Conservation (phyloP, 768 basidiomycete species). For the Postia placenta region DNA sequence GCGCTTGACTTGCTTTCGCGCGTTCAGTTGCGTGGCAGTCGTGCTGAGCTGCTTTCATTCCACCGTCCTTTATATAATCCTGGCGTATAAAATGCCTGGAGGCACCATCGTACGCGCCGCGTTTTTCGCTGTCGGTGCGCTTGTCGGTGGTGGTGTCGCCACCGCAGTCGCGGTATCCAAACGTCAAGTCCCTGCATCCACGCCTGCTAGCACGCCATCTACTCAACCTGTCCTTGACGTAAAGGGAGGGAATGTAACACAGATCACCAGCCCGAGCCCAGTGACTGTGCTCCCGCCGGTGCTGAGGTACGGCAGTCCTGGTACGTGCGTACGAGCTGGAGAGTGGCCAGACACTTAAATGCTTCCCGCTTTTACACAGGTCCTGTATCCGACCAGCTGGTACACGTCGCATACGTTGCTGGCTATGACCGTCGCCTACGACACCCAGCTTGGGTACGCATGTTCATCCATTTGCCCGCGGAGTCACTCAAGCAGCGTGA, state of each 20-base stretch:
- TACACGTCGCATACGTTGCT: constrained; percentile 79
- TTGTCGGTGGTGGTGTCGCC: constrained; percentile 73
- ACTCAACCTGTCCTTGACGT: constrained; percentile 40
- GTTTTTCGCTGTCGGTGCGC: constrained; percentile 77
- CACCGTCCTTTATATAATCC: no score
- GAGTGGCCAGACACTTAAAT: not conserved
- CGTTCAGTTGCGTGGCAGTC: no score
- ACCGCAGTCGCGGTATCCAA: constrained; percentile 37
- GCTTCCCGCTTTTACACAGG: constrained; percentile 58
- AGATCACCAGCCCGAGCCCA: not conserved
- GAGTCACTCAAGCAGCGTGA: not conserved
- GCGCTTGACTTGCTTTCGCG: no score
- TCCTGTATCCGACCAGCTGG: constrained; percentile 74
- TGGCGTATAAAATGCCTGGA: constrained; percentile 42
- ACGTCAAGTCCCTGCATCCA: constrained; percentile 12
- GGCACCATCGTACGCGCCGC: constrained; percentile 53
- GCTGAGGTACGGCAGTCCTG: constrained; percentile 79
- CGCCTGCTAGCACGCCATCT: constrained; percentile 7
- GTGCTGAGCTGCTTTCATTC: no score
- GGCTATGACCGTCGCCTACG: constrained; percentile 87
- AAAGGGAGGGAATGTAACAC: constrained; percentile 10
- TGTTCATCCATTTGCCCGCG: not conserved
- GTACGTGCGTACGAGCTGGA: constrained; percentile 34
- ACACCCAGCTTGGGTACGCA: constrained; percentile 87
- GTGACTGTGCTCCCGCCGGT: constrained; percentile 30